These are phyloP conservation scores for Sutorius australiensis DNA, from an alignment of 768 basidiomycete species.

Conservation along the genomic window DNA sequence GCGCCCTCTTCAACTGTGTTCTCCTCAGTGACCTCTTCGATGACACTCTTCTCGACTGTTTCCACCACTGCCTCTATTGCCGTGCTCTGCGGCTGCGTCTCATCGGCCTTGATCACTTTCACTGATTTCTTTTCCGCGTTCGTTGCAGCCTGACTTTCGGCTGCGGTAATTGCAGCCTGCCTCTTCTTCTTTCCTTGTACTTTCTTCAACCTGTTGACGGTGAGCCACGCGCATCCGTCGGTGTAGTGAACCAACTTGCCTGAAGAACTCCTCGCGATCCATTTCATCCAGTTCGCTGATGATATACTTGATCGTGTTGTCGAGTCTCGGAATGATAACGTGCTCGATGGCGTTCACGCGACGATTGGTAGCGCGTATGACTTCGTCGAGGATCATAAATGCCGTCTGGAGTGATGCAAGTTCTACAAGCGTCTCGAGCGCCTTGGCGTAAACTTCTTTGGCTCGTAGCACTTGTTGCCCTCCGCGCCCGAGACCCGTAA, in stretches of 20 bases:
- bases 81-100: conserved; percentile 8
- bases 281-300: conserved; percentile 97
- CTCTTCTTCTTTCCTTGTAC: conserved; percentile 97
- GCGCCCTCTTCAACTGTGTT: conserved; percentile 30
- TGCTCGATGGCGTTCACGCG: conserved; percentile 99
- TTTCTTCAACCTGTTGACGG: conserved; percentile 73
- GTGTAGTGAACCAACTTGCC: conserved; percentile 41
- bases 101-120: conserved; percentile 1
- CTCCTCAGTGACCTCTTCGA: conserved; percentile 28
- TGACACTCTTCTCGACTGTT: not conserved
- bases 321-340: conserved; percentile 89
- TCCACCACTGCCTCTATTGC: not conserved
- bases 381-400: conserved; percentile 97
- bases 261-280: conserved; percentile 94
- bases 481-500: conserved; percentile 94
- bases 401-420: conserved; percentile 96
- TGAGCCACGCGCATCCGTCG: conserved; percentile 1
- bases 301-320: conserved; percentile 98
- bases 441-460: conserved; percentile 98
- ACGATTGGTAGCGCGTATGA: conserved; percentile 98
- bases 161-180: conserved; percentile 49
- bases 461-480: conserved; percentile 93
- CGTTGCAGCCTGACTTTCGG: conserved; percentile 15
- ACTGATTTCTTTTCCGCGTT: conserved; percentile 7
- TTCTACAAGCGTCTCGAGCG: conserved; percentile 94